Percentiles rank a stretch among this genome's conserved stretches.
These are phyloP conservation scores for Symbiodinium pilosum DNA, from an alignment of 73 alveolate species.

Conservation along the genomic window DNA sequence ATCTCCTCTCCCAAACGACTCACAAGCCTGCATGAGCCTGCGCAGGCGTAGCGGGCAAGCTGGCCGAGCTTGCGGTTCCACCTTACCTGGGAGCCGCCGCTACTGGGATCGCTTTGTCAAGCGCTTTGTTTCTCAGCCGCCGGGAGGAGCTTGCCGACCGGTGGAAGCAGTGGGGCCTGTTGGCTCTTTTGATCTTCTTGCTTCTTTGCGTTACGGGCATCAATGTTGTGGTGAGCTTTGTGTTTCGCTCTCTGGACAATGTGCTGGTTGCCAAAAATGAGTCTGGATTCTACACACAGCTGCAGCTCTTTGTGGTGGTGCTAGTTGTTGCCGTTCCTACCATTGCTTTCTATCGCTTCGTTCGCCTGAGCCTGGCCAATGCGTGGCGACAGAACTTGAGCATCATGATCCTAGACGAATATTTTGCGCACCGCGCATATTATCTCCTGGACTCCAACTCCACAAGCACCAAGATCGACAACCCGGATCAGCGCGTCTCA, in stretches of 20 bases:
- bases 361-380: conserved; percentile 37
- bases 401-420: conserved; percentile 39
- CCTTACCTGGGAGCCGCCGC: not conserved
- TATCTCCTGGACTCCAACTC: conserved; percentile 81
- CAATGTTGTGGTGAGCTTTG: conserved; percentile 69
- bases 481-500: conserved; percentile 78
- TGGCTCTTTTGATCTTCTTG: conserved; percentile 45
- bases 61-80: not conserved
- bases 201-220: conserved; percentile 86
- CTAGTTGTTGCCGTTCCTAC: conserved; percentile 85
- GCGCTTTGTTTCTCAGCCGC: conserved; percentile 11
- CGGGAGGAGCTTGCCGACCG: conserved; percentile 1
- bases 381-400: conserved; percentile 66
- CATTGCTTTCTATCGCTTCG: conserved; percentile 50
- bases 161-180: conserved; percentile 59
- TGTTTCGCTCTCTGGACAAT: not conserved
- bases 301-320: conserved; percentile 41
- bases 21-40: no score
- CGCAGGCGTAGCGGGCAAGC: not conserved
- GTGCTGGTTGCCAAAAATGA: conserved; percentile 48
- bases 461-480: conserved; percentile 43
- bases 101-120: not conserved
- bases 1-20: no score
- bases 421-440: conserved; percentile 26
- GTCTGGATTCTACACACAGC: conserved; percentile 43